Conservation (phyloP, 225 moss, liverwort and hornwort genomes). For the Pseudoscleropodium purum region DNA sequence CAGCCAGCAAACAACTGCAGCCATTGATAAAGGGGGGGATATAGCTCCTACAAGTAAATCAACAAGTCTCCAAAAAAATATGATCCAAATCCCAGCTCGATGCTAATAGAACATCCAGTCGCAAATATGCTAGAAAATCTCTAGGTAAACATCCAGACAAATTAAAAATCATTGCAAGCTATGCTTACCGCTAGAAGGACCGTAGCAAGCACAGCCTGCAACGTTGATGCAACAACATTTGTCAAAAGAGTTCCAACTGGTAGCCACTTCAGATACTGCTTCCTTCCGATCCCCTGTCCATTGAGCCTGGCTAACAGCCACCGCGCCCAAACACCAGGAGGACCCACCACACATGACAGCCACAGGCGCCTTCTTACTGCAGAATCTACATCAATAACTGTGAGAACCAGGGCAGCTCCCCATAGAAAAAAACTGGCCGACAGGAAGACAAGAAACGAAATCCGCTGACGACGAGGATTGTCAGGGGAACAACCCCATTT, state of each 20-base stretch:
- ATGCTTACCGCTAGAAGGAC: slow-evolving; percentile 46
- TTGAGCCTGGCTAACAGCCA: slow-evolving; percentile 83
- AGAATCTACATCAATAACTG: slow-evolving; percentile 42
- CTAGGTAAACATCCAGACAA: not conserved
- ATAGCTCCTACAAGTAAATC: not conserved
- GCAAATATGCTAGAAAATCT: not conserved
- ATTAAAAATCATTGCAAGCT: not conserved
- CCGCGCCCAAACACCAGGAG: slow-evolving; percentile 90
- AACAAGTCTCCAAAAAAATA: not conserved
- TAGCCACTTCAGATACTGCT: slow-evolving; percentile 57
- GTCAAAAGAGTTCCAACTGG: slow-evolving; percentile 81
- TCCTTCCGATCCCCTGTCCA: slow-evolving; percentile 69
- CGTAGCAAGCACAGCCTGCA: slow-evolving; percentile 50
- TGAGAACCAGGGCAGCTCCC: slow-evolving; percentile 38
- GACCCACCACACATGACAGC: slow-evolving; percentile 89
- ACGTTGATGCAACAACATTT: slow-evolving; percentile 61
- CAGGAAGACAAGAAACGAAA: slow-evolving; percentile 37
- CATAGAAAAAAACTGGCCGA: slow-evolving; percentile 41
- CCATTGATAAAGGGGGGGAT: not conserved
- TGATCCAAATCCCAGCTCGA: not conserved
- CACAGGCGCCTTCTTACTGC: slow-evolving; percentile 58
- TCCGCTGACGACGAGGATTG: slow-evolving; percentile 29
- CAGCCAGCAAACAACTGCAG: not conserved
- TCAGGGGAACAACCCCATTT: slow-evolving; percentile 31
- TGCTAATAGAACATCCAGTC: not conserved